phyloP scores from a whole-genome alignment of 2,329 filamentous ascomycete genomes.

The Claviceps fusiformis region DNA sequence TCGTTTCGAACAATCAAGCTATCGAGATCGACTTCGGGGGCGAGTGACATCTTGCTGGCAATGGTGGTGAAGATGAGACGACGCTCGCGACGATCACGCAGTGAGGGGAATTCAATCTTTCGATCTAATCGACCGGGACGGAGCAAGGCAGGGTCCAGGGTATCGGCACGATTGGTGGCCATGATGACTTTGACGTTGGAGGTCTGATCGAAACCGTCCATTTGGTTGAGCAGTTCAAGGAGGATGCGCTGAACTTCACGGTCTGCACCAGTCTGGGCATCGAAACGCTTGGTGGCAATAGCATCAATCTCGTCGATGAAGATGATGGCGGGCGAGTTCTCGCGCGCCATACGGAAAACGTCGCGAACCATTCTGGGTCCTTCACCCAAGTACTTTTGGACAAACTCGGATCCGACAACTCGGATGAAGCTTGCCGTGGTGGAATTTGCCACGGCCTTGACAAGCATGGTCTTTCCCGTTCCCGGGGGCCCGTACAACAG shows the following conservation, averaged over 20 bases:
- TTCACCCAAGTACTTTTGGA: slow-evolving; percentile 97
- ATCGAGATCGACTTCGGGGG: slow-evolving; percentile 91
- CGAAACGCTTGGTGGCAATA: slow-evolving; percentile 97
- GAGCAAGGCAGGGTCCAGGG: slow-evolving; percentile 84
- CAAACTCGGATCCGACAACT: slow-evolving; percentile 95
- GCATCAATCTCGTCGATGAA: slow-evolving; percentile 99
- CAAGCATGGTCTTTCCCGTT: slow-evolving; percentile 92
- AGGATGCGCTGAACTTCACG: slow-evolving; percentile 97
- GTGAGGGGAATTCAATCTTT: slow-evolving; percentile 97
- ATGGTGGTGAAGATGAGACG: slow-evolving; percentile 97
- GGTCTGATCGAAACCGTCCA: slow-evolving; percentile 98
- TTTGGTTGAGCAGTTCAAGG: slow-evolving; percentile 94
- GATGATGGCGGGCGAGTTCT: slow-evolving; percentile 97
- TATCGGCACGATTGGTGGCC: slow-evolving; percentile 97
- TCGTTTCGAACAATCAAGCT: slow-evolving; percentile 94
- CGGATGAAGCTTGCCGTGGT: slow-evolving; percentile 97
- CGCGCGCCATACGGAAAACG: slow-evolving; percentile 96
- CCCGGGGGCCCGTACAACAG: slow-evolving; percentile 91
- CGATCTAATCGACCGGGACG: slow-evolving; percentile 90
- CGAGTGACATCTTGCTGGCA: slow-evolving; percentile 90
- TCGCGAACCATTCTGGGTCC: slow-evolving; percentile 98
- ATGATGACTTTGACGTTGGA: slow-evolving; percentile 99
- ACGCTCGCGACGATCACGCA: slow-evolving; percentile 86
- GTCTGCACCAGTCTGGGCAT: slow-evolving; percentile 94
- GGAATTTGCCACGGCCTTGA: slow-evolving; percentile 96